Base-by-base conservation (phyloP, 352 stramenopile species). In the Sclerospora graminicola region DNA sequence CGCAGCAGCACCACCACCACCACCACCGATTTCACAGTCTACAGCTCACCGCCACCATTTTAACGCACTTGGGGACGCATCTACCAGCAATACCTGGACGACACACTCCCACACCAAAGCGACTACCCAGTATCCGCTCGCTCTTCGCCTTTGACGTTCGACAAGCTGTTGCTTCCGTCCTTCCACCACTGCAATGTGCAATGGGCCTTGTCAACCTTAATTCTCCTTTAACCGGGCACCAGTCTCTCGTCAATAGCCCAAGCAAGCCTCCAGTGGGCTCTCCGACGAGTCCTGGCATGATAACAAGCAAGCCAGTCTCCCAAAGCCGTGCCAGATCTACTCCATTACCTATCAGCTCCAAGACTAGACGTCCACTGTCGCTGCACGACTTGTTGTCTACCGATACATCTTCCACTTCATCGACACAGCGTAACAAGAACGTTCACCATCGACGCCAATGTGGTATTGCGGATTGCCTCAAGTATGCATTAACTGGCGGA, bases 401-500 rank as follows among this genome's bases (percentile, higher is more conserved):
- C n/a, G 58, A 76, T 6, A 31, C 45, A 15, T 23, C 45, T 9
- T 16, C 47, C 10, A 20, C 37, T n/a, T 24, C 41, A n/a, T 34
- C 40, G 2, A 21, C 45, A 9, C 29, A 49, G 19, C 60, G 46
- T 16, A 45, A 41, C 30, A 57, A 48, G 33, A 60, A 33, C 34
- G 48, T 55, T 2, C 66, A 74, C 38, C 60, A 78, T 44, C 65
- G 73, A 0, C 69, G 73, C 8, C 73, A 85, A 58, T 85, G 73
- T 20, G 73, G 73, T 1, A 67, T 82, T 23, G 7, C 43, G 0
- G 65, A 74, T 32, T 85, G 73, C 33, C 41, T 45, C 52, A 85
- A 85, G 55, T 85, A 85, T 44, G 73, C 73, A 10, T 45, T 85
- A 10, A 74, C 64, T 3, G 73, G 69, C 8, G 79, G 79, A 5